These are phyloP conservation scores for Lumnitzera littorea DNA, from an alignment of 345 rosid genomes.

Conservation along the genomic window DNA sequence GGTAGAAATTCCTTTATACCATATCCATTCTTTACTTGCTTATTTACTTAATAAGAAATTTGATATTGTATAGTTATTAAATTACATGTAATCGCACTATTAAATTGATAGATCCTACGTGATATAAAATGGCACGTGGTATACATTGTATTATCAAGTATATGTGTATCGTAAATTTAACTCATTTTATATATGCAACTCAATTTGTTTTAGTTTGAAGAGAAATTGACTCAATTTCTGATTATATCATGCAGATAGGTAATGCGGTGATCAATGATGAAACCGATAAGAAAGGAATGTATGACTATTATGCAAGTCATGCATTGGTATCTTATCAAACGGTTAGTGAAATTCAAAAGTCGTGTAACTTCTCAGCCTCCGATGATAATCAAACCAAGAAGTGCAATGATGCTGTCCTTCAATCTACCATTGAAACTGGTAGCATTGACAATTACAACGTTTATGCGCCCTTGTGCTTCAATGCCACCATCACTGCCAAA, in stretches of 20 bases:
- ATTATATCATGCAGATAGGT: constrained; percentile 47
- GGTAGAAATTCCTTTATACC: too few relatives aligned
- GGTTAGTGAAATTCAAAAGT: constrained; percentile 14
- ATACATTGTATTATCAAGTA: too few relatives aligned
- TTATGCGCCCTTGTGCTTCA: constrained; percentile 59
- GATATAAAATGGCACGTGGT: too few relatives aligned
- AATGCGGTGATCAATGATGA: constrained; percentile 74
- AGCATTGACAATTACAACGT: constrained; percentile 57
- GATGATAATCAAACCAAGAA: constrained; percentile 11
- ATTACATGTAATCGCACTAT: too few relatives aligned
- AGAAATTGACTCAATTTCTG: not conserved
- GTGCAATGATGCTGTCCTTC: constrained; percentile 29
- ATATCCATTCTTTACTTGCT: too few relatives aligned
- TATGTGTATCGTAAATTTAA: too few relatives aligned
- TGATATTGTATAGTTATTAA: too few relatives aligned
- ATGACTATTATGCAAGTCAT: constrained; percentile 50
- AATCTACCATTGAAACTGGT: constrained; percentile 9
- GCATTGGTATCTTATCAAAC: constrained; percentile 51
- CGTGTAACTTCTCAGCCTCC: constrained; percentile 41
- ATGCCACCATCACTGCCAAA: constrained; percentile 36
- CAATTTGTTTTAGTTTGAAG: too few relatives aligned
- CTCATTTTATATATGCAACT: too few relatives aligned
- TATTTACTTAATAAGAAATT: too few relatives aligned
- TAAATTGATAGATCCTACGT: too few relatives aligned
- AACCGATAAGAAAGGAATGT: constrained; percentile 63